Evolutionary conservation across 768 basidiomycete species (phyloP).

Genomic region (Ramaria rubella): DNA sequence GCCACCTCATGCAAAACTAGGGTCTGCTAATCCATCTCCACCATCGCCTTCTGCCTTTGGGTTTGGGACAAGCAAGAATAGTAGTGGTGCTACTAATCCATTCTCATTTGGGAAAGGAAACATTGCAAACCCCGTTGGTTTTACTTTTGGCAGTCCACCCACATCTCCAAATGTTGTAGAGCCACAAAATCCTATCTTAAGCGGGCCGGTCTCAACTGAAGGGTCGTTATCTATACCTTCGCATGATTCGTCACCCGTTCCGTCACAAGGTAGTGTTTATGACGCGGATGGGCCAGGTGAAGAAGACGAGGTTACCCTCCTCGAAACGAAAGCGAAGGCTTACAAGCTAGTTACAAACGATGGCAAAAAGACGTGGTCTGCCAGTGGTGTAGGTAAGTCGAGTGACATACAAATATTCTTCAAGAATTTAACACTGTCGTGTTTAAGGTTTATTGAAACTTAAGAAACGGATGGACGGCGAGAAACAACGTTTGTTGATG

Average conservation of each 20-base stretch:
- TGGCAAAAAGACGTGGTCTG: constrained; percentile 47
- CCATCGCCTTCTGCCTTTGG: neutral
- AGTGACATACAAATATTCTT: neutral
- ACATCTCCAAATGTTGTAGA: constrained; percentile 23
- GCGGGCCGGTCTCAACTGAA: constrained; percentile 11
- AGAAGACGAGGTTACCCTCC: constrained; percentile 66
- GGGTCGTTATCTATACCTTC: neutral
- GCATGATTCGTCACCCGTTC: neutral
- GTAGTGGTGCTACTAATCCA: neutral
- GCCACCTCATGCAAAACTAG: neutral
- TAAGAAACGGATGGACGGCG: constrained; percentile 66
- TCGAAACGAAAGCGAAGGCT: constrained; percentile 54
- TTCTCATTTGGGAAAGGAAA: constrained; percentile 30
- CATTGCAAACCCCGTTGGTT: constrained; percentile 60
- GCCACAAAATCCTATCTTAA: constrained; percentile 17
- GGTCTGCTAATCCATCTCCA: neutral
- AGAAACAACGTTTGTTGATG: constrained; percentile 53
- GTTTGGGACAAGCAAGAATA: constrained; percentile 1
- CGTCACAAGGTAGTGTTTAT: constrained; percentile 7
- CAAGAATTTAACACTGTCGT: constrained; percentile 2
- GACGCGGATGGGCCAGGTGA: constrained; percentile 76
- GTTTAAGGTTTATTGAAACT: constrained; percentile 55
- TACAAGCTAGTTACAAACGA: constrained; percentile 51
- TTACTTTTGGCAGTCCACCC: constrained; percentile 43
- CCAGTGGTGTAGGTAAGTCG: constrained; percentile 59